Evolutionary conservation across 331 rosid genomes (phyloP).

Genomic region (Arachis monticola): DNA sequence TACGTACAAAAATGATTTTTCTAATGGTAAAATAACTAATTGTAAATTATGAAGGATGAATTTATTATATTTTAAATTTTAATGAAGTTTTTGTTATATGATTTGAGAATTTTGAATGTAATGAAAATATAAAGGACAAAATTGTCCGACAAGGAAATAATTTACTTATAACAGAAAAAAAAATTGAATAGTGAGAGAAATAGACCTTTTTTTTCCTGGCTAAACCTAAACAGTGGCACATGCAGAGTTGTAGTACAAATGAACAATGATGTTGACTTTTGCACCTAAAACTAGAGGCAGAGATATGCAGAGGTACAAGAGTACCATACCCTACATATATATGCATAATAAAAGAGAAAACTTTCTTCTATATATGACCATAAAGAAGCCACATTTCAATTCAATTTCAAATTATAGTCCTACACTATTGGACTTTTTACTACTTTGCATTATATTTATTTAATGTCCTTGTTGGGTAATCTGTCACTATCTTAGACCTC

Average conservation of each 20-base stretch:
- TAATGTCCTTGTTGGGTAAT: conserved; percentile 44
- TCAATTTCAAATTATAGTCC: background rate
- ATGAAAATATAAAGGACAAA: background rate
- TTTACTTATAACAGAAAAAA: too few species aligned
- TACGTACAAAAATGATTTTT: too few species aligned
- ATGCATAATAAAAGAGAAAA: background rate
- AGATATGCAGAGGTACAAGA: background rate
- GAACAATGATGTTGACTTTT: conserved; percentile 41
- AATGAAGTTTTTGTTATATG: too few species aligned
- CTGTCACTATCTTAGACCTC: conserved; percentile 45
- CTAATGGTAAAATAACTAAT: too few species aligned
- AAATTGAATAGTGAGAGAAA: background rate
- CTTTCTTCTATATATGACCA: too few species aligned
- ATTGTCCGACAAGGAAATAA: too few species aligned
- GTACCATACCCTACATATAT: background rate
- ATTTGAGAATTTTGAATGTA: too few species aligned
- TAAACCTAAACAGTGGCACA: conserved; percentile 26
- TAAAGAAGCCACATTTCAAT: background rate
- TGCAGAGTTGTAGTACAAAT: conserved; percentile 36
- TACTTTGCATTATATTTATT: too few species aligned
- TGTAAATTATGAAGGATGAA: too few species aligned
- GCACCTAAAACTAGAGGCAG: conserved; percentile 42
- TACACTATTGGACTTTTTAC: background rate
- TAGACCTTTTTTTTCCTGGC: background rate
- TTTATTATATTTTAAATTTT: too few species aligned